Percentiles rank a stretch among this genome's conserved stretches.
phyloP scores from a whole-genome alignment of 1,284 basidiomycete genomes.

The Mixia osmundae region DNA sequence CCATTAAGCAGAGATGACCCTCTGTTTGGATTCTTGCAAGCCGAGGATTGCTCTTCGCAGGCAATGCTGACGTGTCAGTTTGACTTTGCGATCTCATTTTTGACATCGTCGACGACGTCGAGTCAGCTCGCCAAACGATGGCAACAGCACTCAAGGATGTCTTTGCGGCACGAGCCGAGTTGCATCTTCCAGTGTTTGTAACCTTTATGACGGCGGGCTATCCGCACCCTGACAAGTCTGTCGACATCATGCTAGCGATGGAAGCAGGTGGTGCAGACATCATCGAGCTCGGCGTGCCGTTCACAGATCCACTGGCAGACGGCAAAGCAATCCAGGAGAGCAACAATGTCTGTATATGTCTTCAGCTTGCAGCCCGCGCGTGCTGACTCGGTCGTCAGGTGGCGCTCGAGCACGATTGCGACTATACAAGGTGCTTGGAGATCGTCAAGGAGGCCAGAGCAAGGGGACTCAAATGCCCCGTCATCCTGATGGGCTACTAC shows the following conservation, averaged over 20 bases:
- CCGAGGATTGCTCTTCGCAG: too few relatives aligned
- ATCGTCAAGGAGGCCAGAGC: constrained; percentile 54
- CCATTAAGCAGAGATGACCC: too few relatives aligned
- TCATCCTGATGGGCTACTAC: constrained; percentile 93
- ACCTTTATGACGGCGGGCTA: constrained; percentile 84
- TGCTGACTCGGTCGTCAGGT: constrained; percentile 29
- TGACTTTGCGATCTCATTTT: too few relatives aligned
- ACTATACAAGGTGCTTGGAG: constrained; percentile 48
- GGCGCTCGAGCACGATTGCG: constrained; percentile 52
- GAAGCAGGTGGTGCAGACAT: constrained; percentile 81
- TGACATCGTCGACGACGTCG: too few relatives aligned
- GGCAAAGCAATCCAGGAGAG: constrained; percentile 56
- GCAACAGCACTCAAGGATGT: too few relatives aligned
- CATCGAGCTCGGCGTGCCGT: constrained; percentile 87
- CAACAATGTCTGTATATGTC: constrained; percentile 44
- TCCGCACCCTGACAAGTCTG: constrained; percentile 52
- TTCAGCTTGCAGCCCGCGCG: not conserved
- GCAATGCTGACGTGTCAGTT: too few relatives aligned
- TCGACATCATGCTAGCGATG: constrained; percentile 69
- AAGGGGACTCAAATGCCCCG: constrained; percentile 59
- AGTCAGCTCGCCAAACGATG: too few relatives aligned
- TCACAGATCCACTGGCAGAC: constrained; percentile 91
- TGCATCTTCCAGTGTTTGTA: constrained; percentile 18
- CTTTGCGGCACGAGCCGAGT: constrained; percentile 5
- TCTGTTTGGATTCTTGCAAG: too few relatives aligned